A percentile compares a stretch with the other conserved stretches of the same genome.
Evolutionary conservation across 23 red algal species (phyloP).

Genomic region (Gracilaria caudata): DNA sequence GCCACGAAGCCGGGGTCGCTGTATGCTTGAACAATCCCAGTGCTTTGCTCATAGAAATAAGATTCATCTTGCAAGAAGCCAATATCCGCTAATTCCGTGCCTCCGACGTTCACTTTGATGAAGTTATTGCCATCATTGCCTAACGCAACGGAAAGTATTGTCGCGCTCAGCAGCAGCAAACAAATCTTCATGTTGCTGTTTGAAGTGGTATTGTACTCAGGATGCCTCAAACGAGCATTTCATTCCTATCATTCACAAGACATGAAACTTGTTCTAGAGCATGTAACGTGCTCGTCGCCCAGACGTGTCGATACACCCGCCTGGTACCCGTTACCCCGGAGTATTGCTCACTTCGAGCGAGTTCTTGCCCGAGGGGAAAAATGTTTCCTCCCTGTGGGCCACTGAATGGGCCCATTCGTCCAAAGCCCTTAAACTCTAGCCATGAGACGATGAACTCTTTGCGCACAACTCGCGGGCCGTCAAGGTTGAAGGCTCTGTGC

Average conservation of each 20-base stretch:
- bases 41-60: slow-evolving; percentile 50
- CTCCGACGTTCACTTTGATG: slow-evolving; percentile 60
- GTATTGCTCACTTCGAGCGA: not conserved
- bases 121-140: slow-evolving; percentile 38
- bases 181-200: slow-evolving; percentile 15
- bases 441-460: not conserved
- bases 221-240: not conserved
- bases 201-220: not conserved
- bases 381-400: not conserved
- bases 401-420: not conserved
- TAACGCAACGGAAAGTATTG: slow-evolving; percentile 14
- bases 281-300: not conserved
- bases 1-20: slow-evolving; percentile 18
- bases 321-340: not conserved
- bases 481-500: not conserved
- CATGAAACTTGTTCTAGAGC: not conserved
- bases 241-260: slow-evolving; percentile 2
- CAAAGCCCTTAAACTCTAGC: not conserved
- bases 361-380: not conserved
- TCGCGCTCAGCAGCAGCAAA: slow-evolving; percentile 8
- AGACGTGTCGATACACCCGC: not conserved
- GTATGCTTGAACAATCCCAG: slow-evolving; percentile 3
- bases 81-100: slow-evolving; percentile 6
- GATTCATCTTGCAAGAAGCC: slow-evolving; percentile 52
- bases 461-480: not conserved